Conservation (phyloP, 1,284 basidiomycete species). For the Coniferiporia weirii region DNA sequence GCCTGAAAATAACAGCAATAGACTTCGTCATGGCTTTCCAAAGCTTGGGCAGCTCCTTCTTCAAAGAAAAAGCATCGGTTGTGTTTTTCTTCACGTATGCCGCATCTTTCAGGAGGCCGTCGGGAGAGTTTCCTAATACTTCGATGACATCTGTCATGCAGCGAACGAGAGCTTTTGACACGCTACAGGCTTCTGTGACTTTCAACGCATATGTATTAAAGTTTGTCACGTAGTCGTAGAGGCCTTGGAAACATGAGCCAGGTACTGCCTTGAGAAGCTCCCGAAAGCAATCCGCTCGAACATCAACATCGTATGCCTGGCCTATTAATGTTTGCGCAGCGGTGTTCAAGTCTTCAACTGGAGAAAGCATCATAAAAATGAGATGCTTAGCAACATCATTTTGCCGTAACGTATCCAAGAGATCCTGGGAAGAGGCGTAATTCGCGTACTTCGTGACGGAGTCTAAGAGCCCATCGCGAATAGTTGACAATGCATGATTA, state of each 20-base stretch:
- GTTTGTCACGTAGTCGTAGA: constrained; percentile 58
- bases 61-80: constrained; percentile 35
- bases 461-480: constrained; percentile 59
- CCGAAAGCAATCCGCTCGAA: constrained; percentile 81
- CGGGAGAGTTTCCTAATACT: constrained; percentile 68
- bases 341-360: constrained; percentile 65
- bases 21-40: constrained; percentile 82
- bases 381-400: constrained; percentile 51
- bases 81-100: constrained; percentile 49
- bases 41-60: constrained; percentile 56
- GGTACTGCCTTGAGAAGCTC: constrained; percentile 66
- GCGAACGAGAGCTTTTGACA: constrained; percentile 83
- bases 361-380: constrained; percentile 73
- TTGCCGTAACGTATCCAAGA: constrained; percentile 48
- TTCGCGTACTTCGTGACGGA: constrained; percentile 60
- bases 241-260: constrained; percentile 59
- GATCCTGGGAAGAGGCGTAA: constrained; percentile 43
- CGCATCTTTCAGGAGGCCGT: constrained; percentile 60
- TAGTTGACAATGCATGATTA: constrained; percentile 50
- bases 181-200: constrained; percentile 78
- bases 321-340: constrained; percentile 73
- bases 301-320: constrained; percentile 81
- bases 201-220: constrained; percentile 59
- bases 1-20: constrained; percentile 77
- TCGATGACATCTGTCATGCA: constrained; percentile 91